phyloP scores from a whole-genome alignment of 345 rosid species.

The Boechera retrofracta region DNA sequence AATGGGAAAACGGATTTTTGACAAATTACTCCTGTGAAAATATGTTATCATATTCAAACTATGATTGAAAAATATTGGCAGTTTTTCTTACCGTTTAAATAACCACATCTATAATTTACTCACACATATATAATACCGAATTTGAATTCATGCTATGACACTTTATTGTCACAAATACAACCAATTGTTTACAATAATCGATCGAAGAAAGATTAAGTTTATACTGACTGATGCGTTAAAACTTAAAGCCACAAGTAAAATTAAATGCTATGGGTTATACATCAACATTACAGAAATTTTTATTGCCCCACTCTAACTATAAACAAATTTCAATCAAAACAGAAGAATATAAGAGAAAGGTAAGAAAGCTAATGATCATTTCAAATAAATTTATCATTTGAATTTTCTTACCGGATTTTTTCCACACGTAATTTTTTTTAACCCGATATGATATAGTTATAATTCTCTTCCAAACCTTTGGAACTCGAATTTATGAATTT shows the following conservation, averaged over 20 bases:
- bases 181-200: not conserved
- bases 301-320: not conserved
- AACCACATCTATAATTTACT: no score
- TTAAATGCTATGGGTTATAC: not conserved
- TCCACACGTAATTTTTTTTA: not conserved
- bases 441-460: not conserved
- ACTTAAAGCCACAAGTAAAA: not conserved
- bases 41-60: no score
- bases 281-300: not conserved
- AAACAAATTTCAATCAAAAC: not conserved
- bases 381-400: not conserved
- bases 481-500: conserved; percentile 14
- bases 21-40: no score
- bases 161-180: not conserved
- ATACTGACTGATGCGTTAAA: not conserved
- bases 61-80: not conserved
- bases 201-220: not conserved
- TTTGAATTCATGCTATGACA: no score
- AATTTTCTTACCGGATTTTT: not conserved
- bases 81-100: not conserved
- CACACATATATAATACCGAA: not conserved
- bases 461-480: not conserved
- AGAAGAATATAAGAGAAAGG: no score
- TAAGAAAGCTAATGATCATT: not conserved
- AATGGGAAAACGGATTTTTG: not conserved